Conservation (phyloP, 441 rosid genomes). For the Adansonia gregorii region DNA sequence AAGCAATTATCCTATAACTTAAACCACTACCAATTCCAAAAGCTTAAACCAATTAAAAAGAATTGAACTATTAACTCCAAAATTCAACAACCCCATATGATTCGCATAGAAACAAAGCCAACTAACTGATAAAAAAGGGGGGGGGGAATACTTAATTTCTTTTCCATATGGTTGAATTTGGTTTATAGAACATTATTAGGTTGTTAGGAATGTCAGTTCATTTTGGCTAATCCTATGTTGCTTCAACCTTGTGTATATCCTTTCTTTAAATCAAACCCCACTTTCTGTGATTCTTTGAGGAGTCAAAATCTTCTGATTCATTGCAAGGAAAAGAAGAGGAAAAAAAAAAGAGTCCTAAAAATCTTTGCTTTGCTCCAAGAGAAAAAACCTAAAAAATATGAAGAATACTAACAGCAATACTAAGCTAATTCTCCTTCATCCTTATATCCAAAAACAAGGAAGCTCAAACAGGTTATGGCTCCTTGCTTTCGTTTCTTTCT, state of each 20-base stretch:
- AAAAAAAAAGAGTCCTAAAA: not conserved
- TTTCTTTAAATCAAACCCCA: slow-evolving; percentile 46
- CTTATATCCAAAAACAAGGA: slow-evolving; percentile 89
- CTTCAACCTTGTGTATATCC: slow-evolving; percentile 22
- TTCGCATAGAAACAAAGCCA: slow-evolving; percentile 28
- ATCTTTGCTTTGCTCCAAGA: not conserved
- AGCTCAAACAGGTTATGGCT: slow-evolving; percentile 83
- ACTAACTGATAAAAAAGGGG: not conserved
- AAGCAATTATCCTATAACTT: too few relatives aligned
- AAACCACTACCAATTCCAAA: too few relatives aligned
- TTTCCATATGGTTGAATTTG: slow-evolving; percentile 17
- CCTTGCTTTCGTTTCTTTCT: slow-evolving; percentile 75
- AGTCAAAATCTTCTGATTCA: slow-evolving; percentile 20
- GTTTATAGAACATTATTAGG: slow-evolving; percentile 34
- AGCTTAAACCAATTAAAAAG: too few relatives aligned
- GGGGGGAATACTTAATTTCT: not conserved
- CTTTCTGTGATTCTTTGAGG: slow-evolving; percentile 32
- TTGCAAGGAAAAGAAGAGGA: not conserved
- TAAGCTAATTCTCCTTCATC: slow-evolving; percentile 87
- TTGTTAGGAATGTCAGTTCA: slow-evolving; percentile 43
- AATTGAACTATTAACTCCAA: too few relatives aligned
- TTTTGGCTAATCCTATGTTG: slow-evolving; percentile 29
- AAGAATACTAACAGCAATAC: slow-evolving; percentile 69
- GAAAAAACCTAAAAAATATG: slow-evolving; percentile 30
- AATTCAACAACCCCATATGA: slow-evolving; percentile 24